Base-by-base conservation (phyloP, 108 stramenopile genomes). In the Pseudonitzschia multistriata region DNA sequence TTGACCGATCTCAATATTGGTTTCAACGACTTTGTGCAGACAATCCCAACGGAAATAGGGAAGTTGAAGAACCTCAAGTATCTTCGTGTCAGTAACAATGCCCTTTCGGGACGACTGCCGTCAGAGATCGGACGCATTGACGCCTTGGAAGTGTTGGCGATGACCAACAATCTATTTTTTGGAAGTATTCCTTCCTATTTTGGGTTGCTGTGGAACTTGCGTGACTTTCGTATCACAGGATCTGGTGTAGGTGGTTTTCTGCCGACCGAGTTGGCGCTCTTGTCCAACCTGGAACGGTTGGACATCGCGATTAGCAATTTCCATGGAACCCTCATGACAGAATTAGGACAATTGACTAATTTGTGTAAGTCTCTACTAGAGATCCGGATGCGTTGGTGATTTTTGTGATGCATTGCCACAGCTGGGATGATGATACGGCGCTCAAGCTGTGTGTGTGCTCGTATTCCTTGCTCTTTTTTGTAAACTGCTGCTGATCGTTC, bases 211-310 rank as follows among this genome's bases (percentile, higher is more conserved):
- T 74, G 70, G 55, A 76, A 79, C 50, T 33, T 85, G 55, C 37
- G 49, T n/a, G 81, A 81, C 35, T 59, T 81, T 14, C 72, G 73
- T 50, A 5, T 81, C 11, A 67, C 77, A 3, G 35, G 59, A 22
- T 82, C 87, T 31, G 87, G 88, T 65, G 63, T 93, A 22, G 80
- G 72, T 34, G 92, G 92, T 15, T 65, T 63, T 17, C 67, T 93
- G 35, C 92, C 92, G 15, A 77, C 81, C 10, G 92, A 93, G 24
- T 71, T 93, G 62, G 68, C 62, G 5, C 71, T 84, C 62, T 31
- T 78, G 45, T 82, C 84, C 34, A 85, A 83, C 37, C 57, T 87
- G 62, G 66, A 84, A 31, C 84, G 84, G 63, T 45, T 88, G 29
- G 84, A 88, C 28, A 33, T 88, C 30, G 84, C 80, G 45, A 59